Evolutionary conservation across 2,329 filamentous ascomycete species (phyloP).

Genomic region (Plectosphaerella sp.): DNA sequence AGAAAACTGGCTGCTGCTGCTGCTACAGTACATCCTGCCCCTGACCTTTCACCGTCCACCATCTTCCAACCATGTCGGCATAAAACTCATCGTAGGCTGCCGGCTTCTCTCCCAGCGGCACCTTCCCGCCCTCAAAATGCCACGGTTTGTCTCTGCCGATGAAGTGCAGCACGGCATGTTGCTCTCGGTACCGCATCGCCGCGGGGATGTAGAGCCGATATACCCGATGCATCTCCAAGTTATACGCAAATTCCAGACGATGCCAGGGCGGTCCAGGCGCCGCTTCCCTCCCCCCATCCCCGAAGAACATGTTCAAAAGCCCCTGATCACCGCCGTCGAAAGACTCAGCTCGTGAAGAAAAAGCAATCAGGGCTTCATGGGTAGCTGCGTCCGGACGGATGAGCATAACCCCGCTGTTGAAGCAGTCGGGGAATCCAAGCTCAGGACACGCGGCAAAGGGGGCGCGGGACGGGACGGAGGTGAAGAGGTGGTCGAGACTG

Average conservation of each 20-base stretch:
- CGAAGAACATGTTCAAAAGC: slow-evolving; percentile 64
- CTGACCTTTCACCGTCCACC: slow-evolving; percentile 9
- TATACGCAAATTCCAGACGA: slow-evolving; percentile 17
- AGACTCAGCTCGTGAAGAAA: slow-evolving; percentile 61
- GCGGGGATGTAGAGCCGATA: slow-evolving; percentile 17
- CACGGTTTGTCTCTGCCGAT: slow-evolving; percentile 67
- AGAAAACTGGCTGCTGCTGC: too few species aligned
- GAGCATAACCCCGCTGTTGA: slow-evolving; percentile 67
- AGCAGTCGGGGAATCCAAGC: slow-evolving; percentile 69
- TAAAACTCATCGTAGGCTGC: slow-evolving; percentile 11
- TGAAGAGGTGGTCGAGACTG: slow-evolving; percentile 67
- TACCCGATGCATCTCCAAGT: slow-evolving; percentile 16
- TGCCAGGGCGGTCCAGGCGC: slow-evolving; percentile 15
- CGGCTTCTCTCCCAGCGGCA: slow-evolving; percentile 6
- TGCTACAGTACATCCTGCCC: not conserved
- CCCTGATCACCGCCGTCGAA: slow-evolving; percentile 72
- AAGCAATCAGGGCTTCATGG: slow-evolving; percentile 56
- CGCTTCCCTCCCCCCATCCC: slow-evolving; percentile 30
- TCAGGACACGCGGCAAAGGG: slow-evolving; percentile 49
- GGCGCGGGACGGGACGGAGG: slow-evolving; percentile 46
- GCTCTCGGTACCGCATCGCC: slow-evolving; percentile 11
- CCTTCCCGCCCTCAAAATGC: slow-evolving; percentile 24
- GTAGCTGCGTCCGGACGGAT: slow-evolving; percentile 60
- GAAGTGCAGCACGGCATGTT: slow-evolving; percentile 62
- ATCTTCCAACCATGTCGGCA: slow-evolving; percentile 13